Percentiles rank a stretch among this genome's conserved stretches.
Evolutionary conservation across 306 rosid genomes (phyloP).

Genomic region (Gynostemma pentaphyllum): DNA sequence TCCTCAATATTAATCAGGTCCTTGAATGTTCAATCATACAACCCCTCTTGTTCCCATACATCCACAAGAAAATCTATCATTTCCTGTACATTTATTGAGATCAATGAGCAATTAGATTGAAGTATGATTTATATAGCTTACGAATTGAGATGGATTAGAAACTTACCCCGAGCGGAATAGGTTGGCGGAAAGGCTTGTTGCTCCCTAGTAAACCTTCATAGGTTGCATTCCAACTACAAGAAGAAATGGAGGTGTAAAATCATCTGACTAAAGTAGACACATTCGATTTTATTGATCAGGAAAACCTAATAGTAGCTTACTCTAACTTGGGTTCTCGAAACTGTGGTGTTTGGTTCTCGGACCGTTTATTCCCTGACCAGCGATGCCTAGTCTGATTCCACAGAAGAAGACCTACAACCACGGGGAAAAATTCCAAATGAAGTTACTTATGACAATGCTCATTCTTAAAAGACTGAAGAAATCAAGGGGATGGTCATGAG

Average conservation of each 20-base stretch:
- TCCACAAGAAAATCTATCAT: conserved; percentile 98
- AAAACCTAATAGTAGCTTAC: conserved; percentile 23
- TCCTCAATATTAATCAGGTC: no score
- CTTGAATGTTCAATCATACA: conserved; percentile 39
- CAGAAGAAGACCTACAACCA: conserved; percentile 68
- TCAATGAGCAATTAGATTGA: background rate
- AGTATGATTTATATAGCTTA: background rate
- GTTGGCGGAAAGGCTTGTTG: conserved; percentile 79
- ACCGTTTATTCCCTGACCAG: conserved; percentile 67
- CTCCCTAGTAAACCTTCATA: conserved; percentile 76
- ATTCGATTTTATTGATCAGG: background rate
- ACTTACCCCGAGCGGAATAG: conserved; percentile 74
- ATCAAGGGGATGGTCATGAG: background rate
- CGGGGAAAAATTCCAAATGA: background rate
- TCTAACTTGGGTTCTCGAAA: conserved; percentile 68
- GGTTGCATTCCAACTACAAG: conserved; percentile 80
- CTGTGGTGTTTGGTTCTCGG: conserved; percentile 33
- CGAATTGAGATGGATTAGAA: background rate
- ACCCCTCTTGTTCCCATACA: conserved; percentile 89
- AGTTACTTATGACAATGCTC: background rate
- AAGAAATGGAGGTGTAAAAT: background rate
- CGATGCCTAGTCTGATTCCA: conserved; percentile 87
- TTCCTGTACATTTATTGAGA: conserved; percentile 37
- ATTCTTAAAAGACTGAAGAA: background rate
- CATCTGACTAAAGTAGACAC: background rate